Evolutionary conservation across 78 protist species (phyloP).

Genomic region (Mastigamoeba balamuthi): DNA sequence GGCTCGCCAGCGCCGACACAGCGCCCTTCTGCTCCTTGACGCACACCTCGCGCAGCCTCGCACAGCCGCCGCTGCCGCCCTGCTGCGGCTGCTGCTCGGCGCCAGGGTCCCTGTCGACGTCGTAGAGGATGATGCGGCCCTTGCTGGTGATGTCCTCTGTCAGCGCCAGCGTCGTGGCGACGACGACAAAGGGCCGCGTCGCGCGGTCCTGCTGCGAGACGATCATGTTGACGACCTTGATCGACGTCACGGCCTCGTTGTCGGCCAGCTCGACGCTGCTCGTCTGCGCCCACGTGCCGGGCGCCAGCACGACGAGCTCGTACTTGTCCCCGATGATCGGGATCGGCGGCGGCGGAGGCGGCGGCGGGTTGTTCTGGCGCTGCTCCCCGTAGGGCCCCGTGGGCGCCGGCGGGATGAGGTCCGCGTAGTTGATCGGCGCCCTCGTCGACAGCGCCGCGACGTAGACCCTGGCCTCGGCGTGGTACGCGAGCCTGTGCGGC

Average conservation of each 20-base stretch:
- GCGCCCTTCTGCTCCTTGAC: slow-evolving; percentile 7
- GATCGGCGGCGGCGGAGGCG: not conserved
- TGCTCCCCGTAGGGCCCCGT: slow-evolving; percentile 2
- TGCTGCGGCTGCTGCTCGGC: no score
- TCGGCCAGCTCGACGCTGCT: not conserved
- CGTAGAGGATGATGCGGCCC: no score
- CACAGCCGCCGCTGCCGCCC: no score
- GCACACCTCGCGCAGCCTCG: not conserved
- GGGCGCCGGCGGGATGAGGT: no score
- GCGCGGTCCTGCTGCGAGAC: not conserved
- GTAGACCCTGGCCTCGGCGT: not conserved
- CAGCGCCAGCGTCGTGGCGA: not conserved
- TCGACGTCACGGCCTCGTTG: not conserved
- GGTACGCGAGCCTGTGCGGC: slow-evolving; percentile 1
- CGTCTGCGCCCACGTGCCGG: slow-evolving; percentile 6
- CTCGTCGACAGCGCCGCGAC: not conserved
- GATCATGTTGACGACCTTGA: not conserved
- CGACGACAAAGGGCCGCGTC: not conserved
- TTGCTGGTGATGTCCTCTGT: not conserved
- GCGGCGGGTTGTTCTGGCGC: not conserved
- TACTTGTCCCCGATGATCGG: not conserved
- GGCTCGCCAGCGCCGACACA: slow-evolving; percentile 2
- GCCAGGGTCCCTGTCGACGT: no score
- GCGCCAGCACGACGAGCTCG: not conserved
- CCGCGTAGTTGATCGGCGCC: no score